Evolutionary conservation across 2,329 filamentous ascomycete genomes (phyloP).

Genomic region (Samsoniella hepiali): DNA sequence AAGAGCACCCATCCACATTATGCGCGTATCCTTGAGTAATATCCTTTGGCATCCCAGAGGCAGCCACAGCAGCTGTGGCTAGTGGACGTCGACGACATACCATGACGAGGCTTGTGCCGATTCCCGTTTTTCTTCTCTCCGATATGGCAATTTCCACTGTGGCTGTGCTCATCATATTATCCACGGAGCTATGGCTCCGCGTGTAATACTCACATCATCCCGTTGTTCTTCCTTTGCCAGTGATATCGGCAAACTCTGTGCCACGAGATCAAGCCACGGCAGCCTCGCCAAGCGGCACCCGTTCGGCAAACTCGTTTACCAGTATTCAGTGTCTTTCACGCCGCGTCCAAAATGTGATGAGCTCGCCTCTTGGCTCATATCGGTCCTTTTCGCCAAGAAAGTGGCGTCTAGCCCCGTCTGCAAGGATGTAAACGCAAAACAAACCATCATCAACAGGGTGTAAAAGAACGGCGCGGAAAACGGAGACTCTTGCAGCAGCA

Average conservation of each 20-base stretch:
- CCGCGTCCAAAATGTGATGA: not conserved
- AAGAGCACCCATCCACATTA: not conserved
- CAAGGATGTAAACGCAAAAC: not conserved
- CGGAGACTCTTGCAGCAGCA: not conserved
- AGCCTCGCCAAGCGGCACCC: conserved; percentile 3
- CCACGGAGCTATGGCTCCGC: not conserved
- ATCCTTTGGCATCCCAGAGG: not conserved
- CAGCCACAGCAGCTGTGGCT: conserved; percentile 15
- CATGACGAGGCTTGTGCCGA: not conserved
- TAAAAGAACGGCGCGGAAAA: not conserved
- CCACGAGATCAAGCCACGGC: conserved; percentile 2
- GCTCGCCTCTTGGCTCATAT: not conserved
- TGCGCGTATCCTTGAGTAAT: not conserved
- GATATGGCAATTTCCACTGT: not conserved
- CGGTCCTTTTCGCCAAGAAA: conserved; percentile 1
- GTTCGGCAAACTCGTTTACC: conserved; percentile 1
- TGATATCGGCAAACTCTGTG: not conserved
- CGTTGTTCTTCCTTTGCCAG: too few species aligned
- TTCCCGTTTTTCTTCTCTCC: not conserved
- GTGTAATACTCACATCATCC: not conserved
- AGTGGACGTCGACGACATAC: not conserved
- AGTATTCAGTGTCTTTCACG: not conserved
- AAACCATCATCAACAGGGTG: not conserved
- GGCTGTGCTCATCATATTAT: not conserved
- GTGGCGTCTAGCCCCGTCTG: not conserved